Evolutionary conservation across 23 red algal genomes (phyloP).

Genomic region (Agarophyton chilense): DNA sequence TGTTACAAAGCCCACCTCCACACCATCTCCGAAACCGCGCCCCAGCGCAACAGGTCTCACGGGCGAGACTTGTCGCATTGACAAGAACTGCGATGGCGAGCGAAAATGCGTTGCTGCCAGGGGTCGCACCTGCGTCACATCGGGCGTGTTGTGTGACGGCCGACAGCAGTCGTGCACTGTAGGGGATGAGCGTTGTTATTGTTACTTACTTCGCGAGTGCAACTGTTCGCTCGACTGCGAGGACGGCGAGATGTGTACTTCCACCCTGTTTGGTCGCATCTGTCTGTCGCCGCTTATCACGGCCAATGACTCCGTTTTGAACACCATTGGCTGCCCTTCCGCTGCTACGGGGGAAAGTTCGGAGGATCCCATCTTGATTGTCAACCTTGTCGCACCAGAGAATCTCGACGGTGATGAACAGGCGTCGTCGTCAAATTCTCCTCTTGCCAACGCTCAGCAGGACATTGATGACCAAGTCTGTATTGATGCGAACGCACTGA

Average conservation of each 20-base stretch:
- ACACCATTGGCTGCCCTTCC: conserved; percentile 5
- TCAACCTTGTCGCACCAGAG: background rate
- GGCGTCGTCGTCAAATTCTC: background rate
- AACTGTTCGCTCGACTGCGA: conserved; percentile 21
- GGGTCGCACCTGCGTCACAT: background rate
- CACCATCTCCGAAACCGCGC: no score
- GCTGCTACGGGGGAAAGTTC: background rate
- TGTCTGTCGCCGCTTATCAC: background rate
- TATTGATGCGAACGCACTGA: conserved; percentile 12
- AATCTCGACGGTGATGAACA: background rate
- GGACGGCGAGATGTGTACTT: conserved; percentile 12
- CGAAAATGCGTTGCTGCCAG: background rate
- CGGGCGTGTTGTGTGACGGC: background rate
- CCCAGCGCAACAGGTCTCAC: background rate
- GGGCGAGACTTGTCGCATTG: background rate
- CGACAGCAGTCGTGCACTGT: background rate
- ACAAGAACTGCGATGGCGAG: background rate
- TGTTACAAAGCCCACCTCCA: background rate
- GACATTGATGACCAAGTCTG: conserved; percentile 10
- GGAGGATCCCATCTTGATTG: conserved; percentile 1
- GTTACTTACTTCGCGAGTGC: background rate
- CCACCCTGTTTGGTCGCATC: background rate
- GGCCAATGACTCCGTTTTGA: background rate
- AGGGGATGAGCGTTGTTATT: background rate
- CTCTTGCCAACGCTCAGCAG: background rate